phyloP scores from a whole-genome alignment of 805 yeast species.

The Myxozyma neglecta region DNA sequence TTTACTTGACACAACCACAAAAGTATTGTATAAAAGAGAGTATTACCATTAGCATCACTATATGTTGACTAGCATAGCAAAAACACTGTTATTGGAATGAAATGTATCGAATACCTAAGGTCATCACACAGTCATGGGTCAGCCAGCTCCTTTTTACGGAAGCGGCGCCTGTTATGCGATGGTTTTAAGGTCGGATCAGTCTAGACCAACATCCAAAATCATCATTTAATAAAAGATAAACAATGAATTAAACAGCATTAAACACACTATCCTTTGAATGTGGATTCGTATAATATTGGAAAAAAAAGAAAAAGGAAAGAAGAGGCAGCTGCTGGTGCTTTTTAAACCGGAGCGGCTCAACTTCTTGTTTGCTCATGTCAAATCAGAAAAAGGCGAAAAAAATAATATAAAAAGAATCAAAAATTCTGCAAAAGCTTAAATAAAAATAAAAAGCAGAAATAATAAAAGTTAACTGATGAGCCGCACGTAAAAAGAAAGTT shows the following conservation, averaged over 20 bases:
- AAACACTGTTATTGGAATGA: neutral
- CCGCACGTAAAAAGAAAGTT: neutral
- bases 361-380: neutral
- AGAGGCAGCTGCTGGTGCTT: too few species aligned
- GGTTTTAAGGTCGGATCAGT: constrained; percentile 32
- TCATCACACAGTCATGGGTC: constrained; percentile 34
- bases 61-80: neutral
- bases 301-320: neutral
- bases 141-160: constrained; percentile 17
- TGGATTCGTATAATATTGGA: neutral
- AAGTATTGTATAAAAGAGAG: neutral
- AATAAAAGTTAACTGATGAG: neutral
- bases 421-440: neutral
- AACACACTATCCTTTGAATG: neutral
- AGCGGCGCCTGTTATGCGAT: constrained; percentile 33
- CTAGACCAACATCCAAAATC: neutral
- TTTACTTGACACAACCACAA: neutral
- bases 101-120: constrained; percentile 32
- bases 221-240: neutral
- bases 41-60: neutral
- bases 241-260: neutral
- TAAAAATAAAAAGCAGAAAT: neutral
- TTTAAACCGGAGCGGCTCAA: neutral
- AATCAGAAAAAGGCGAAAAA: neutral
- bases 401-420: neutral